Percentiles rank a stretch among this genome's conserved stretches.
Conservation (phyloP, 208 protist species). For the Crithidia brevicula region DNA sequence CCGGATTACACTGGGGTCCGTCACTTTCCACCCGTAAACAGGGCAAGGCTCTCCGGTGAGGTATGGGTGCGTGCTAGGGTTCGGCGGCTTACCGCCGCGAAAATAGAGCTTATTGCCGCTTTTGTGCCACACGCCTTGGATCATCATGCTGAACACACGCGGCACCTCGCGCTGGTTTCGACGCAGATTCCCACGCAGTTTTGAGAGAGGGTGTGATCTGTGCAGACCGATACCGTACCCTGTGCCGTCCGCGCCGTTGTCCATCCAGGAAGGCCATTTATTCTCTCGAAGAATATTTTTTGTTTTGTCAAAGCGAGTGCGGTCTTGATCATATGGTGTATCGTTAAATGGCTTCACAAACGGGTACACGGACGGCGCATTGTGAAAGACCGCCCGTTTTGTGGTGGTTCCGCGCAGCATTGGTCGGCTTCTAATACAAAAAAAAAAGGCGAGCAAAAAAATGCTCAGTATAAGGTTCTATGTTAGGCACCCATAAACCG, state of each 20-base stretch:
- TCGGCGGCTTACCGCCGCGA: slow-evolving; percentile 88
- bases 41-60: slow-evolving; percentile 90
- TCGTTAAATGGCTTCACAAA: slow-evolving; percentile 90
- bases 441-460: neutral
- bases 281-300: slow-evolving; percentile 41
- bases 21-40: slow-evolving; percentile 90
- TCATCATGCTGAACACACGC: slow-evolving; percentile 88
- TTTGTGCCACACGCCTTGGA: slow-evolving; percentile 92
- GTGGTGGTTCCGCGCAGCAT: slow-evolving; percentile 28
- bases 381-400: slow-evolving; percentile 76
- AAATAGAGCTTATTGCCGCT: slow-evolving; percentile 90
- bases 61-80: slow-evolving; percentile 88
- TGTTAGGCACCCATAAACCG: neutral
- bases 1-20: slow-evolving; percentile 78
- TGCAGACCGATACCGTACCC: slow-evolving; percentile 89
- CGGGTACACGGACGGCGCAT: slow-evolving; percentile 83
- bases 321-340: slow-evolving; percentile 87
- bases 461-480: neutral
- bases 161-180: slow-evolving; percentile 64
- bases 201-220: slow-evolving; percentile 80
- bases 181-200: slow-evolving; percentile 77
- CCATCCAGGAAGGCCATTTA: slow-evolving; percentile 88
- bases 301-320: slow-evolving; percentile 56
- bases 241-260: slow-evolving; percentile 84
- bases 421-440: neutral